These are phyloP conservation scores for Colletotrichum graminicola DNA, from an alignment of 2,329 filamentous ascomycete genomes.

Conservation along the genomic window DNA sequence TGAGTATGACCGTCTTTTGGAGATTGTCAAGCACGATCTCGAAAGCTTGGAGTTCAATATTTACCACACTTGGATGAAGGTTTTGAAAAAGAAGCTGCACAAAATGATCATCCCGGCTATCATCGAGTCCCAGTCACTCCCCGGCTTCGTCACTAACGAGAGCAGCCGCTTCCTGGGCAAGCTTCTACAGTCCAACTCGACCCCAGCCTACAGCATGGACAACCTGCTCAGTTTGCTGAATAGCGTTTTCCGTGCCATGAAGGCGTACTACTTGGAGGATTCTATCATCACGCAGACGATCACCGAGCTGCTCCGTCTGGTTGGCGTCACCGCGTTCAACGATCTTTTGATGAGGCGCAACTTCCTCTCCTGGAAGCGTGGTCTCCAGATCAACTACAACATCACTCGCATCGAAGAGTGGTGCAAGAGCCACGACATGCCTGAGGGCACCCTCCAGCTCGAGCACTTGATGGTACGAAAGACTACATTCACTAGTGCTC, in stretches of 20 bases:
- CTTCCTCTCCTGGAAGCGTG: conserved; percentile 99
- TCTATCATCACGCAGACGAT: conserved; percentile 96
- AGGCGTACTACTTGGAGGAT: conserved; percentile 97
- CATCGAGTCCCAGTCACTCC: conserved; percentile 97
- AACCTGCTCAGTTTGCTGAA: conserved; percentile 95
- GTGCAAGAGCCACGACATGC: conserved; percentile 99
- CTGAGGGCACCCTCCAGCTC: conserved; percentile 94
- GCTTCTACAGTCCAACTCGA: conserved; percentile 88
- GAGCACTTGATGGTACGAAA: conserved; percentile 92
- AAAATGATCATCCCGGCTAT: conserved; percentile 99
- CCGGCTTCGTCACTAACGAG: conserved; percentile 98
- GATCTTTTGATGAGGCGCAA: conserved; percentile 97
- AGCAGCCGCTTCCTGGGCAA: conserved; percentile 98
- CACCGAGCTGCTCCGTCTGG: conserved; percentile 90
- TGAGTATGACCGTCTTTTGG: conserved; percentile 95
- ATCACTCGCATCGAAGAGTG: conserved; percentile 99
- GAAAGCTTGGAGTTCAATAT: conserved; percentile 99
- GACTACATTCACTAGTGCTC: background rate
- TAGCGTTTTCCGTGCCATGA: conserved; percentile 98
- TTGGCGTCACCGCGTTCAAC: conserved; percentile 98
- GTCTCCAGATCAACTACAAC: conserved; percentile 99
- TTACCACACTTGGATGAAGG: conserved; percentile 99
- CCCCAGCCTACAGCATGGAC: conserved; percentile 99
- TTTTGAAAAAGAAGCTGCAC: conserved; percentile 97
- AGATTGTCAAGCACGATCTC: conserved; percentile 99